Evolutionary conservation across 805 yeast genomes (phyloP), one percentile per base, ranked within the genome.

Genomic region (Metschnikowia henanensis): DNA sequence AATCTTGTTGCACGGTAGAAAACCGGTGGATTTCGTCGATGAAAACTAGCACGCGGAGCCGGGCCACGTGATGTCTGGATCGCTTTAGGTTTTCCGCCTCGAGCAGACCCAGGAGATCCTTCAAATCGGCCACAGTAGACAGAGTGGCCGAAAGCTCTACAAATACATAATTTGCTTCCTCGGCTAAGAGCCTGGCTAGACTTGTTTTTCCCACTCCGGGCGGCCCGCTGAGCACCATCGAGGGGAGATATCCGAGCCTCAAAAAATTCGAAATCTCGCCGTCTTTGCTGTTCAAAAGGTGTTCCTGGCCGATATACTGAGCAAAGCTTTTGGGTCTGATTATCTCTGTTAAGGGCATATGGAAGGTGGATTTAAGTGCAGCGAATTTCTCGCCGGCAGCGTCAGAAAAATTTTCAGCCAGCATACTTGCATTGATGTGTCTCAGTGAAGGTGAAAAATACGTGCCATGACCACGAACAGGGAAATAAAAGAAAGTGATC

Each of bases 171-270:
- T 72, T 69, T 2, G 80, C 66, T n/a, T 71, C 65, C 13, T 65
- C 57, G 0, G 90, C 83, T n/a, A 86, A 64, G 28, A 84, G 75
- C 31, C 76, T 53, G 0, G 95, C 94, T 21, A 94, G 60, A 0
- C 97, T 84, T 0, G 99, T 94, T 59, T 94, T 94, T 73, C 94
- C 92, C 3, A 89, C 91, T 0, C 99, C 99, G 2, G 97, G 95
- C 0, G 96, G 96, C 0, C 99, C 99, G 87, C 94, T 86, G 5
- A 94, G 66, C 2, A 94, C 80, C 80, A 94, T 75, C 0, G 97
- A 89, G 1, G 97, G 97, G 7, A 87, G 69, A 35, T 73, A 69
- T n/a, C 84, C 79, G 64, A 76, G 65, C 29, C 75, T 72, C 2
- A 91, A 72, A 47, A 86, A 86, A 35, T 82, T 82, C 21, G 80